Evolutionary conservation across 768 basidiomycete species (phyloP).

Genomic region (Pleurotus tuoliensis): DNA sequence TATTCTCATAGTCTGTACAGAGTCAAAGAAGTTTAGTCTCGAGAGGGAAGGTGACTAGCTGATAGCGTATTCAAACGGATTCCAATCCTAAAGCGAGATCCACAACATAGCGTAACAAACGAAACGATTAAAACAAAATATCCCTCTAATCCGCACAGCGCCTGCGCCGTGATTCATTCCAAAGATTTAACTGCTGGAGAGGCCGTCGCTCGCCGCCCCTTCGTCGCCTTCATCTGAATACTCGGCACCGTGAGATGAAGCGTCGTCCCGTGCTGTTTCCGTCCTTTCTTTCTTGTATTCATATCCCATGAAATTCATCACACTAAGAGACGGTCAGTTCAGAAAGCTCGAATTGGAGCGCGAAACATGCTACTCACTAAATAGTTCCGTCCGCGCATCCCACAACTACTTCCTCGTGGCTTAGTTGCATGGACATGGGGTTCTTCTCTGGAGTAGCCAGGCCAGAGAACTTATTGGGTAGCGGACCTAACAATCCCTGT

Average conservation of each 20-base stretch:
- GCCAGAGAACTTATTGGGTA: conserved; percentile 71
- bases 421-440: conserved; percentile 91
- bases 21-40: neutral
- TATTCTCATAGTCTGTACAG: neutral
- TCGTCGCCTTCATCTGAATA: neutral
- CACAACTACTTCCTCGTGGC: conserved; percentile 87
- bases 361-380: conserved; percentile 55
- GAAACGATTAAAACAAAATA: neutral
- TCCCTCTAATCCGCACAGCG: conserved; percentile 3
- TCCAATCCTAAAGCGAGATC: no score
- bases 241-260: no score
- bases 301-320: conserved; percentile 30
- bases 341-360: neutral
- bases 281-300: conserved; percentile 18
- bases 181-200: neutral
- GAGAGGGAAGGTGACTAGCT: no score
- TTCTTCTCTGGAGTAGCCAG: conserved; percentile 89
- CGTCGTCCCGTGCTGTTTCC: neutral
- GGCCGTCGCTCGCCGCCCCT: neutral
- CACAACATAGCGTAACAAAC: no score
- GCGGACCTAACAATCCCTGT: conserved; percentile 56
- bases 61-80: no score
- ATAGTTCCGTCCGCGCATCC: conserved; percentile 91
- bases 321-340: conserved; percentile 16
- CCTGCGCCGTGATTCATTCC: neutral